phyloP scores from a whole-genome alignment of 768 basidiomycete genomes.

The Tulasnella sp. region DNA sequence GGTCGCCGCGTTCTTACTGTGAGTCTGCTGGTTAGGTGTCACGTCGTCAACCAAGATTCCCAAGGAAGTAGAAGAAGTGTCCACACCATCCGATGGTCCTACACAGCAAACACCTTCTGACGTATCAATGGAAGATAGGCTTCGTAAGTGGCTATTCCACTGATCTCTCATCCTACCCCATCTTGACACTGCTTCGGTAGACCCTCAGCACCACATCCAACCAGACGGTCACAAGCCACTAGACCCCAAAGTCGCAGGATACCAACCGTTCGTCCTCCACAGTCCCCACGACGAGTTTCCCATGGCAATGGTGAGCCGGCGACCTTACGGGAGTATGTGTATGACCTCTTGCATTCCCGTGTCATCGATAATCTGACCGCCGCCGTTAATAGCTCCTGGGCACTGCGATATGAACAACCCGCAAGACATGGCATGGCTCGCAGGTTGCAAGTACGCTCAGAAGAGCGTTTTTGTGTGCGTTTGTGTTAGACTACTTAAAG shows the following conservation, averaged over 20 bases:
- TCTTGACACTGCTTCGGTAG: background rate
- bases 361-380: conserved; percentile 19
- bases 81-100: no score
- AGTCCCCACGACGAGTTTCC: conserved; percentile 44
- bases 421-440: conserved; percentile 58
- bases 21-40: no score
- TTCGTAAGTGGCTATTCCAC: background rate
- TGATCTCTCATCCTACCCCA: no score
- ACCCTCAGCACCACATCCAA: background rate
- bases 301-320: conserved; percentile 53
- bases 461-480: conserved; percentile 51
- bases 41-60: no score
- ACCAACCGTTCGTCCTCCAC: conserved; percentile 51
- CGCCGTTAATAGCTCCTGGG: conserved; percentile 35
- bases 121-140: background rate
- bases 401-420: conserved; percentile 32
- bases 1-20: no score
- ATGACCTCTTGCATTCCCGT: background rate
- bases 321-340: conserved; percentile 40
- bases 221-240: background rate
- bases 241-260: conserved; percentile 32
- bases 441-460: conserved; percentile 46
- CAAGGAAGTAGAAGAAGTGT: no score
- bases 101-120: no score
- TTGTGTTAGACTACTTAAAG: background rate